These are phyloP conservation scores for Yarrowia hollandica DNA, from an alignment of 805 yeast species.

Conservation along the genomic window DNA sequence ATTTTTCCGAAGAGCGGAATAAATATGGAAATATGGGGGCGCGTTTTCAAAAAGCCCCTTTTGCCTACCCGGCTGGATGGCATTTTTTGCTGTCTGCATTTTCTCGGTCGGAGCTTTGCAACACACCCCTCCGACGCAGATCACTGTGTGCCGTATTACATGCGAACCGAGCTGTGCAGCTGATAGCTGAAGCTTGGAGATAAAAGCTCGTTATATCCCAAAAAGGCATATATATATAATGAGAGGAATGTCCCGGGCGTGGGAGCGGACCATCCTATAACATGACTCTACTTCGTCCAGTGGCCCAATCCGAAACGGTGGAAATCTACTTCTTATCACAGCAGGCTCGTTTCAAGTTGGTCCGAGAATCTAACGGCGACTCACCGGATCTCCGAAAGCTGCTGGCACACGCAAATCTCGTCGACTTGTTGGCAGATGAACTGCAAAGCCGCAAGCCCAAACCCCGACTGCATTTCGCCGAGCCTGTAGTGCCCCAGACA, in stretches of 20 bases:
- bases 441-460: background rate
- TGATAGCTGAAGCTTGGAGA: background rate
- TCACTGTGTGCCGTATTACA: too few species aligned
- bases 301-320: background rate
- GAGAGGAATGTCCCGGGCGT: background rate
- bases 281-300: background rate
- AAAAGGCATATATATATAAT: background rate
- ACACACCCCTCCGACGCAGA: too few species aligned
- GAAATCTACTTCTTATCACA: background rate
- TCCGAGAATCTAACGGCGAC: conserved; percentile 8
- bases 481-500: background rate
- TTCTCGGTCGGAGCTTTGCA: background rate
- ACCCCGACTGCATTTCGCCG: background rate
- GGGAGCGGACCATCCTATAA: background rate
- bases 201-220: too few species aligned
- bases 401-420: conserved; percentile 18
- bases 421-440: conserved; percentile 1
- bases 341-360: conserved; percentile 6
- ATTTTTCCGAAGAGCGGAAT: background rate
- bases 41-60: too few species aligned
- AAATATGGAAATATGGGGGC: too few species aligned
- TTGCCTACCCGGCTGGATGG: too few species aligned
- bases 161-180: background rate
- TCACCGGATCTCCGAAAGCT: conserved; percentile 16
- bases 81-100: background rate